Percentiles rank a stretch among this genome's conserved stretches.
phyloP scores from a whole-genome alignment of 2,329 filamentous ascomycete species.

The Colletotrichum siamense region DNA sequence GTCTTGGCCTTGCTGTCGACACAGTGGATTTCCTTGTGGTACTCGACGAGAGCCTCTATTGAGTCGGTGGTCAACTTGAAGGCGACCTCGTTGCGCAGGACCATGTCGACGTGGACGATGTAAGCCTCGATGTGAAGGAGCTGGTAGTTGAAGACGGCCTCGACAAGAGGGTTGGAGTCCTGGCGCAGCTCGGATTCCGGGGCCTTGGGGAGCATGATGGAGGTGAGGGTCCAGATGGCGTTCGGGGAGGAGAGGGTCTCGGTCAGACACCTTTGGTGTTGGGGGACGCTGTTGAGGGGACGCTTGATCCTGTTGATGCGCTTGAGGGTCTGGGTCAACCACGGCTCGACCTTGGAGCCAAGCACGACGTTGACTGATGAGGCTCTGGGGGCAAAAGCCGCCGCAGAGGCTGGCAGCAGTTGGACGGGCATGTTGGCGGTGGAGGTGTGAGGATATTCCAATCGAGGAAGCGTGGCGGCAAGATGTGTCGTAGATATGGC shows the following conservation, averaged over 20 bases:
- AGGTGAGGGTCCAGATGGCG: slow-evolving; percentile 94
- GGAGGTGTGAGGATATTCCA: slow-evolving; percentile 22
- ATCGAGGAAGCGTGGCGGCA: slow-evolving; percentile 1
- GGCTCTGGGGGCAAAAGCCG: slow-evolving; percentile 89
- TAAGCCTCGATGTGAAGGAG: slow-evolving; percentile 95
- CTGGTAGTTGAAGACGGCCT: slow-evolving; percentile 92
- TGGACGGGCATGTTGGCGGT: slow-evolving; percentile 83
- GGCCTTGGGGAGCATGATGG: slow-evolving; percentile 89
- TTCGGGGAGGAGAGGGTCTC: slow-evolving; percentile 89
- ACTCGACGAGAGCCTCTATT: slow-evolving; percentile 91
- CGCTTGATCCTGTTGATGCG: slow-evolving; percentile 96
- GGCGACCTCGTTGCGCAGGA: slow-evolving; percentile 94
- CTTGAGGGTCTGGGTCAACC: slow-evolving; percentile 96
- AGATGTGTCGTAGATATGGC: slow-evolving; percentile 10
- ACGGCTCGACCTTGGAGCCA: slow-evolving; percentile 89
- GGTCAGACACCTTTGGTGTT: slow-evolving; percentile 94
- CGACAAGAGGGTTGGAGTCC: slow-evolving; percentile 81
- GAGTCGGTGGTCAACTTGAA: slow-evolving; percentile 97
- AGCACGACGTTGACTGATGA: slow-evolving; percentile 95
- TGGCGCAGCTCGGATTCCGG: slow-evolving; percentile 84
- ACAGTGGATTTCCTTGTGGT: slow-evolving; percentile 95
- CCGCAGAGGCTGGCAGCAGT: slow-evolving; percentile 92
- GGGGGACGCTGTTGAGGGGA: slow-evolving; percentile 93
- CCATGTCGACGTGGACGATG: slow-evolving; percentile 99
- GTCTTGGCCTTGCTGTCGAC: slow-evolving; percentile 87